Percentiles rank a stretch among this genome's conserved stretches.
Evolutionary conservation across 495 filamentous ascomycete genomes (phyloP).

Genomic region (Penicillium simplicissimum): DNA sequence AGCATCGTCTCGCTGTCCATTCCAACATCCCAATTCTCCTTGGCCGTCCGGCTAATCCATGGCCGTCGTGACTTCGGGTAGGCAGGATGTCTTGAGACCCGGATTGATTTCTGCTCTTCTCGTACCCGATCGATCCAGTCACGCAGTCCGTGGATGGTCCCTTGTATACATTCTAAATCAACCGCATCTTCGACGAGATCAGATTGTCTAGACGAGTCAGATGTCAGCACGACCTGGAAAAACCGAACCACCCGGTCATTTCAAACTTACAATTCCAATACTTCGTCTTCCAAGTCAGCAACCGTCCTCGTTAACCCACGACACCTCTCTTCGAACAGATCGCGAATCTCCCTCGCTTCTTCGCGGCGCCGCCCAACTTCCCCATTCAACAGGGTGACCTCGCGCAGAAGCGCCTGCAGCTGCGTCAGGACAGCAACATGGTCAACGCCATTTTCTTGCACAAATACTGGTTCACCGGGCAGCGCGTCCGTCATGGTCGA

Average conservation of each 20-base stretch:
- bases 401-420: slow-evolving; percentile 26
- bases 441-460: slow-evolving; percentile 2
- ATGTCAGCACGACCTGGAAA: not conserved
- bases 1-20: slow-evolving; percentile 32
- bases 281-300: slow-evolving; percentile 35
- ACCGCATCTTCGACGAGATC: slow-evolving; percentile 38
- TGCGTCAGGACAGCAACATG: slow-evolving; percentile 17
- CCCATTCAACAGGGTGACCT: slow-evolving; percentile 29
- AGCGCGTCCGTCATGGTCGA: not conserved
- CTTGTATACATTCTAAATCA: slow-evolving; percentile 40
- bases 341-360: slow-evolving; percentile 38
- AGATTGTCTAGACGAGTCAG: slow-evolving; percentile 22
- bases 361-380: slow-evolving; percentile 33
- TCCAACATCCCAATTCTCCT: slow-evolving; percentile 10
- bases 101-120: slow-evolving; percentile 21
- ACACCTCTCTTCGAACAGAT: slow-evolving; percentile 32
- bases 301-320: slow-evolving; percentile 27
- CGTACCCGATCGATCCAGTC: slow-evolving; percentile 34
- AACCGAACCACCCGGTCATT: not conserved
- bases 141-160: slow-evolving; percentile 39
- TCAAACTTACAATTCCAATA: slow-evolving; percentile 34
- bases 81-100: not conserved
- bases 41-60: slow-evolving; percentile 21
- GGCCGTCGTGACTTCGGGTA: slow-evolving; percentile 16
- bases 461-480: not conserved